Evolutionary conservation across 1,284 basidiomycete genomes (phyloP), one percentile per base, ranked within the genome.

Genomic region (Cutaneotrichosporon cyanovorans): DNA sequence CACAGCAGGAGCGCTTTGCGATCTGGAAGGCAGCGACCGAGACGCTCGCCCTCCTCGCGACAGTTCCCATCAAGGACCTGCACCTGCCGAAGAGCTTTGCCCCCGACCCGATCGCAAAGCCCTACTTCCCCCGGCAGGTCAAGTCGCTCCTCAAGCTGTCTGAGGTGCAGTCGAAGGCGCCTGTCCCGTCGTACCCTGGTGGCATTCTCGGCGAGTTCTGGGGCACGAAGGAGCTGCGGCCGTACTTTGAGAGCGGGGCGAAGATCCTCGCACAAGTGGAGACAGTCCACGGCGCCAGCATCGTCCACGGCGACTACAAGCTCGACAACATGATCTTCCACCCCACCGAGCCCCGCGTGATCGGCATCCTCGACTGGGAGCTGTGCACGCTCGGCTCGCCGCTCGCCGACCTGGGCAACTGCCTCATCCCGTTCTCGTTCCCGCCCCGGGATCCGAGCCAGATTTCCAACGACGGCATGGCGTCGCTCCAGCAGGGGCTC

Each of bases 331-430:
- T 97, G 57, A 45, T 45, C 35, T 97, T 91, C 72, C 91, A 96
- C 63, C 85, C 87, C 0, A 90, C 84, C 2, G 84, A 95, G 71
- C 87, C 91, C 49, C 76, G 80, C 37, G 90, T 97, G 2, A 91
- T 97, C 59, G 92, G 88, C 2, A 89, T 97, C 36, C 73, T 97
- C 40, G 92, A 97, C 67, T 97, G 92, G 92, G 92, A 97, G 65
- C 74, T 97, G 32, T 92, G 87, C 61, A 97, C 93, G 1, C 77
- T 95, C 15, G 89, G 89, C 8, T 87, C 84, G 60, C 84, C 85
- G 25, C 78, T 95, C 1, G 87, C 87, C n/a, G 92, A 97, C 65
- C 76, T 97, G 2, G 89, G 81, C 2, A 96, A 96, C 70, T 72
- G 96, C 20, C 43, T 44, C 14, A 44, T 45, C 11, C 41, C 49